These are phyloP conservation scores for Polyporus tsugae DNA, from an alignment of 1,284 basidiomycete genomes.

Conservation along the genomic window DNA sequence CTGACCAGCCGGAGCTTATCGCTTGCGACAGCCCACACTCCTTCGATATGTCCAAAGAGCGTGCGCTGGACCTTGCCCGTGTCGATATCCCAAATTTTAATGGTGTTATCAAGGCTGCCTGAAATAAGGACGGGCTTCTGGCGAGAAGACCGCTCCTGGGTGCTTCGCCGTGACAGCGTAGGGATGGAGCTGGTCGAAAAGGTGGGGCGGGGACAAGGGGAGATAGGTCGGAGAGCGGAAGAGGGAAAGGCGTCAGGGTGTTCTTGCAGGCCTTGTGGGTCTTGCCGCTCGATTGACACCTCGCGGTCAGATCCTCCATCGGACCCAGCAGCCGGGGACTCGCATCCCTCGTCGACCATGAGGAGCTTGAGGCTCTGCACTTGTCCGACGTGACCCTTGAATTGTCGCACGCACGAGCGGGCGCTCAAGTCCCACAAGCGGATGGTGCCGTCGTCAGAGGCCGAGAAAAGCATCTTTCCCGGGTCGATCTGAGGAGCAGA, in stretches of 20 bases:
- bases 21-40: conserved; percentile 95
- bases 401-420: conserved; percentile 85
- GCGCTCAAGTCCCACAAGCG: conserved; percentile 92
- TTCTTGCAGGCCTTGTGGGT: conserved; percentile 34
- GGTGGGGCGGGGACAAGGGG: conserved; percentile 2
- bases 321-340: conserved; percentile 21
- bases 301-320: conserved; percentile 14
- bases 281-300: conserved; percentile 33
- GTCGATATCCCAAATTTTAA: conserved; percentile 97
- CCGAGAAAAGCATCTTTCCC: conserved; percentile 96
- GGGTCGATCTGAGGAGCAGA: conserved; percentile 64
- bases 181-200: conserved; percentile 11
- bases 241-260: not conserved
- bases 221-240: not conserved
- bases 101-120: conserved; percentile 94
- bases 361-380: conserved; percentile 92
- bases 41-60: conserved; percentile 96
- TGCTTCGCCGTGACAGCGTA: conserved; percentile 18
- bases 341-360: conserved; percentile 38
- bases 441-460: conserved; percentile 94
- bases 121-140: conserved; percentile 83
- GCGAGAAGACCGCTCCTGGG: conserved; percentile 20
- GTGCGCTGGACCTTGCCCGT: conserved; percentile 83
- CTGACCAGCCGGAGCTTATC: conserved; percentile 94
- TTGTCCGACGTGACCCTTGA: conserved; percentile 93